These are phyloP conservation scores for Paecilomyces niveus DNA, from an alignment of 2,329 filamentous ascomycete species.

Conservation along the genomic window DNA sequence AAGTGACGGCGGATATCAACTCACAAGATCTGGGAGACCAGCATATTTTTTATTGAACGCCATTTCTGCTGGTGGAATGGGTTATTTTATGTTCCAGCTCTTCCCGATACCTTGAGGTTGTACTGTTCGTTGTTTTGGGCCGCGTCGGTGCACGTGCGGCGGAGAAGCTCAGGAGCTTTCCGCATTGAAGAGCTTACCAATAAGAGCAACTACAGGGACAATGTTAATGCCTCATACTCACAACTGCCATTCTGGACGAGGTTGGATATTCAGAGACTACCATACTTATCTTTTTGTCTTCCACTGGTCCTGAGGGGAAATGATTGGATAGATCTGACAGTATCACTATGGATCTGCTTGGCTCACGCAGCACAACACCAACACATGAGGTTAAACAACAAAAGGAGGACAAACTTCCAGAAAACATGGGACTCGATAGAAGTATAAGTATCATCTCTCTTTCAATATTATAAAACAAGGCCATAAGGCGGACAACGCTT, in stretches of 20 bases:
- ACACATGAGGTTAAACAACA: too few species aligned
- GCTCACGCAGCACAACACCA: too few species aligned
- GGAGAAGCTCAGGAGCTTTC: not conserved
- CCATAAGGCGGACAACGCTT: too few species aligned
- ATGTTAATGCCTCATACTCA: not conserved
- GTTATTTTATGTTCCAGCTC: not conserved
- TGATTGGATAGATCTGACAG: not conserved
- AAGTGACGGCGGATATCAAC: not conserved
- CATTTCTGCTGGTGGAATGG: slow-evolving; percentile 41
- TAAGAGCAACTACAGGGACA: not conserved
- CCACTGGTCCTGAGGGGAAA: not conserved
- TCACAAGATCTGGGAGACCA: slow-evolving; percentile 69
- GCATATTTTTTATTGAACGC: slow-evolving; percentile 76
- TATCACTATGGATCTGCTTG: too few species aligned
- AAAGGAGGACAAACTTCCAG: too few species aligned
- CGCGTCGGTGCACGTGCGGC: not conserved
- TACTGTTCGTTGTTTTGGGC: not conserved
- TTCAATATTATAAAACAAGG: too few species aligned
- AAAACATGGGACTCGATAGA: too few species aligned
- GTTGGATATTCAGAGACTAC: not conserved
- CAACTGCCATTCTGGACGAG: not conserved
- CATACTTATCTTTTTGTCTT: not conserved
- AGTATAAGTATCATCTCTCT: too few species aligned
- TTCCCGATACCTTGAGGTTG: not conserved
- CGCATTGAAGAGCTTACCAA: not conserved